phyloP scores from a whole-genome alignment of 352 stramenopile genomes.

The Blastocystis sp. region DNA sequence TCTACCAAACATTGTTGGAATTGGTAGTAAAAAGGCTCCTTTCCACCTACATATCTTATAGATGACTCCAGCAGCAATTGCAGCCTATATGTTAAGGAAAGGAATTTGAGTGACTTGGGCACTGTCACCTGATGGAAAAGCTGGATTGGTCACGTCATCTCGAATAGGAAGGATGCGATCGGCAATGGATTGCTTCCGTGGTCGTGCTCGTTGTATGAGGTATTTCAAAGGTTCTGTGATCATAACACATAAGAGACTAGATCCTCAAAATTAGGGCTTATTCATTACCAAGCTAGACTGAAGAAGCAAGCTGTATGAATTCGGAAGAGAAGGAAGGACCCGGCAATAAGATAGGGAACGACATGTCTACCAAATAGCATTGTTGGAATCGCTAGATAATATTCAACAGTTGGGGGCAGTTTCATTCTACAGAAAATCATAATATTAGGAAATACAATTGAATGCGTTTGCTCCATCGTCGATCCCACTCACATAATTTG shows the following conservation, averaged over 20 bases:
- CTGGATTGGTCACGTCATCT: conserved; percentile 38
- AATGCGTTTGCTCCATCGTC: neutral
- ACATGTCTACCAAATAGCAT: conserved; percentile 49
- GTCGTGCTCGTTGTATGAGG: neutral
- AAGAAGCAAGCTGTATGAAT: conserved; percentile 33
- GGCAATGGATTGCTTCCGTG: conserved; percentile 10
- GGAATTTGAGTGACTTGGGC: neutral
- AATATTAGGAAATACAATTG: neutral
- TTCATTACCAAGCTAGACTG: neutral
- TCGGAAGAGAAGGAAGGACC: conserved; percentile 4
- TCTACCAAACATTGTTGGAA: conserved; percentile 54
- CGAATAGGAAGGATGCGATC: conserved; percentile 21
- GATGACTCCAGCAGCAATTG: neutral
- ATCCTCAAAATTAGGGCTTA: neutral
- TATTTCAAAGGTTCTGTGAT: conserved; percentile 45
- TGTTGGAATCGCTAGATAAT: conserved; percentile 31
- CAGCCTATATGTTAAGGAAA: neutral
- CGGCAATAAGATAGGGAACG: conserved; percentile 18
- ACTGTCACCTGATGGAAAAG: conserved; percentile 51
- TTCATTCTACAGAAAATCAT: neutral
- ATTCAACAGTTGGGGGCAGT: neutral
- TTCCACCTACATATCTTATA: neutral
- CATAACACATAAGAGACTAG: conserved; percentile 34
- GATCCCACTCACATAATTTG: no score
- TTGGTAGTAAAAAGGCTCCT: neutral